Evolutionary conservation across 345 rosid genomes (phyloP).

Genomic region (Ailanthus altissimus): DNA sequence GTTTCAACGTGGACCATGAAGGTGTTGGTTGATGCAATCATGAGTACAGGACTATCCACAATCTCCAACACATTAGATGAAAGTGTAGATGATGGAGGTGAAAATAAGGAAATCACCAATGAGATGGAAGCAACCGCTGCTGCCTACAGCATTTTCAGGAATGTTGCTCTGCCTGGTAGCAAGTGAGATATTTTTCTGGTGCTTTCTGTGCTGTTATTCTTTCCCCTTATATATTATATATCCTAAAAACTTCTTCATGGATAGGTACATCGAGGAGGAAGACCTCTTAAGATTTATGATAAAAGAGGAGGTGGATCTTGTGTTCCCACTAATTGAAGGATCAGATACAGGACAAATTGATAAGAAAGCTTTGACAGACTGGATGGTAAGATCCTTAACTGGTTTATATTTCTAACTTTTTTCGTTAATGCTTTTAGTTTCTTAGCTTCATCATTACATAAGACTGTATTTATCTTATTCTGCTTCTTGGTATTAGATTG

Average conservation of each 20-base stretch:
- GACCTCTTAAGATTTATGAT: conserved; percentile 85
- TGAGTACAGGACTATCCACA: conserved; percentile 63
- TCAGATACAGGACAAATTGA: conserved; percentile 53
- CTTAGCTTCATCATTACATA: background rate
- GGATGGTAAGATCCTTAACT: conserved; percentile 63
- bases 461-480: background rate
- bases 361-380: conserved; percentile 61
- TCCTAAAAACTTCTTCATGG: conserved; percentile 11
- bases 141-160: conserved; percentile 62
- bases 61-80: conserved; percentile 72
- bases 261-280: conserved; percentile 74
- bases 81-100: conserved; percentile 36
- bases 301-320: conserved; percentile 82
- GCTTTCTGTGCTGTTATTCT: background rate
- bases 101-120: conserved; percentile 65
- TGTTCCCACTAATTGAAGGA: conserved; percentile 66
- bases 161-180: conserved; percentile 46
- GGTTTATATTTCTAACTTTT: background rate
- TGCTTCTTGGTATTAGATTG: background rate
- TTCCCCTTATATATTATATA: background rate
- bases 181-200: conserved; percentile 42
- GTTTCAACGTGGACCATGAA: conserved; percentile 96
- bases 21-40: conserved; percentile 71
- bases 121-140: conserved; percentile 83
- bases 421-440: background rate